Base-by-base conservation (phyloP, 441 rosid genomes). In the Biscutella laevigata region DNA sequence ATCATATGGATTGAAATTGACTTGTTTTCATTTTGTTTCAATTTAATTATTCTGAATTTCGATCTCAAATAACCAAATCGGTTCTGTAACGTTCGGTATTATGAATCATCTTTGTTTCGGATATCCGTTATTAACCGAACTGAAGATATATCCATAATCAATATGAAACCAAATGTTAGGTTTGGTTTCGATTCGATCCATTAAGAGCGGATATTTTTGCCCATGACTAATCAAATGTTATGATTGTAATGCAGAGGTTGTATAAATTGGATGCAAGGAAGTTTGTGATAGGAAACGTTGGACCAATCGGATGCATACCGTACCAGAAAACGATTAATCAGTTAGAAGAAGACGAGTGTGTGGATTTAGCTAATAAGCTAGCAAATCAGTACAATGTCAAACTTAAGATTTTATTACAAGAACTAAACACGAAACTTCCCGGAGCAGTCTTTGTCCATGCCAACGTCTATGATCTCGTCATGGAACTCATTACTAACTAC, bases 231-330 rank as follows among this genome's bases (percentile, higher is more conserved):
- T 12, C 0, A 4, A 50, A 49, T 3, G 7, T 9, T 44, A n/a
- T 53, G 29, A 6, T 38, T 15, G 20, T 4, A 25, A 47, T 42
- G 36, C 89, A 90, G 98, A 83, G 96, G 57, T 75, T 90, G 5
- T 87, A 90, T 55, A 59, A 62, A 41, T 13, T 90, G 62, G 98
- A 78, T 68, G 98, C 90, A 2, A 53, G 98, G 50, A 90, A 90
- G 57, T 83, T 90, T 64, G 86, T 83, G 35, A 46, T 87, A 0
- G 89, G 86, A 0, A 81, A 84, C 26, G 95, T 90, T 2, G 95
- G 98, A 14, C 98, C 96, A 0, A 71, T 87, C 1, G 95, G 98
- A 2, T 87, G 95, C 77, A 84, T 87, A 49, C 95, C 98, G 0
- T 83, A 87, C 48, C 92, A 90, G 63, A 90, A 81, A 65, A 61